Evolutionary conservation across 495 filamentous ascomycete genomes (phyloP).

Genomic region (Neurospora sp.): DNA sequence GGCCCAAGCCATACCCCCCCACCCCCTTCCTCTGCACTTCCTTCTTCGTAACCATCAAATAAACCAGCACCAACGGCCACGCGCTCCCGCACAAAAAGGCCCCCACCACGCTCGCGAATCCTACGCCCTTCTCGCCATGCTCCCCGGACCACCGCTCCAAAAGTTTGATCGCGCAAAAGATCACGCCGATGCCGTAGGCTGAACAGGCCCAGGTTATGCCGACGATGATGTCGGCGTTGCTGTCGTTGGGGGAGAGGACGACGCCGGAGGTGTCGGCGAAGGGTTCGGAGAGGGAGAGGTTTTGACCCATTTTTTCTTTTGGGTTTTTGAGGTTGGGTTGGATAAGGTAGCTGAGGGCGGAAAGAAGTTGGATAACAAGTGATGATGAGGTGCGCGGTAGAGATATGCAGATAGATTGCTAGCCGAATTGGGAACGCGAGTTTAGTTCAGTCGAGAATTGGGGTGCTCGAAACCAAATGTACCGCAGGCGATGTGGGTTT

Average conservation of each 20-base stretch:
- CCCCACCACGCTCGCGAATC: neutral
- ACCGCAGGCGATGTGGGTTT: too few species aligned
- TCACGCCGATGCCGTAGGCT: conserved; percentile 26
- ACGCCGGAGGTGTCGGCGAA: conserved; percentile 20
- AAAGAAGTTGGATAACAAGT: too few species aligned
- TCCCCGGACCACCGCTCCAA: conserved; percentile 23
- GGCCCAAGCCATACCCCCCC: neutral
- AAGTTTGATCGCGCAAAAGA: conserved; percentile 22
- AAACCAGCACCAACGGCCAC: neutral
- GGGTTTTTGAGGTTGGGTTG: too few species aligned
- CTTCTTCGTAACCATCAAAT: neutral
- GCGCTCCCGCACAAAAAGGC: neutral
- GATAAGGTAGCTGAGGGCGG: too few species aligned
- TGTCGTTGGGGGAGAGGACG: conserved; percentile 14
- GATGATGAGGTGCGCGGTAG: too few species aligned
- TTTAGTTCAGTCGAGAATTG: too few species aligned
- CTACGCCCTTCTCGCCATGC: conserved; percentile 13
- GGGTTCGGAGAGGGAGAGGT: conserved; percentile 15
- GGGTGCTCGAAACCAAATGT: too few species aligned
- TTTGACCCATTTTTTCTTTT: conserved; percentile 16
- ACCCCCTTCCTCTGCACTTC: neutral
- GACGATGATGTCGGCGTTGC: conserved; percentile 18
- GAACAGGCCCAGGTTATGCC: conserved; percentile 19
- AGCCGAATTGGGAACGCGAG: too few species aligned
- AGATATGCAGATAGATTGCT: too few species aligned